phyloP scores from a whole-genome alignment of 306 rosid species.

The Vigna hirtella region DNA sequence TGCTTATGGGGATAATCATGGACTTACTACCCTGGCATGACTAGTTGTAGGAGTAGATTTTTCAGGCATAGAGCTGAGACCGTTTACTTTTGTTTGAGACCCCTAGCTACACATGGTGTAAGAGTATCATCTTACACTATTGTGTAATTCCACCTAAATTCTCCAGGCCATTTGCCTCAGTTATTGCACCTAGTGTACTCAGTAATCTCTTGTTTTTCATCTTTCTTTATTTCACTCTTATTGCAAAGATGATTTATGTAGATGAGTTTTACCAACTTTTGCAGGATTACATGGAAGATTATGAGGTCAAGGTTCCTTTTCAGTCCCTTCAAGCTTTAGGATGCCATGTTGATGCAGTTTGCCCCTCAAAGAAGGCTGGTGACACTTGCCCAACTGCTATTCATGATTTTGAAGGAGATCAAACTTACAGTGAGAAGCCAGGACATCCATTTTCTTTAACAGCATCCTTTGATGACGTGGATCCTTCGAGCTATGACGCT shows the following conservation, averaged over 20 bases:
- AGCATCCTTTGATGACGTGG: conserved; percentile 62
- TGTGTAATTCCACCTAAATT: conserved; percentile 20
- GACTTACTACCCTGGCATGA: conserved; percentile 20
- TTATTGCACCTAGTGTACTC: conserved; percentile 6
- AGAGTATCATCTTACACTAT: not conserved
- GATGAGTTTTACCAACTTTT: conserved; percentile 13
- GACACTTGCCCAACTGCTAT: conserved; percentile 78
- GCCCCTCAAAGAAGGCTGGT: conserved; percentile 83
- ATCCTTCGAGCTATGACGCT: conserved; percentile 69
- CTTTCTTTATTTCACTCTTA: conserved; percentile 10
- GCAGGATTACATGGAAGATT: conserved; percentile 94
- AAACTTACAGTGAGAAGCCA: conserved; percentile 82
- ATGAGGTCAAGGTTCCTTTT: conserved; percentile 81
- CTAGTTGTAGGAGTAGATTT: conserved; percentile 29
- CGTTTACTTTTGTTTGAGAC: conserved; percentile 5
- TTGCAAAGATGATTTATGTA: conserved; percentile 12
- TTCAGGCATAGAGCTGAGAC: not conserved
- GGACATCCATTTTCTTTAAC: conserved; percentile 75
- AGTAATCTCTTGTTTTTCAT: not conserved
- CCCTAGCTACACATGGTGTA: not conserved
- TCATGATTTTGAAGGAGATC: conserved; percentile 96
- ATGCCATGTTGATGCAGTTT: conserved; percentile 84
- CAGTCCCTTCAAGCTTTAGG: conserved; percentile 90
- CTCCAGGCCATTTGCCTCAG: conserved; percentile 17
- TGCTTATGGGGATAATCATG: conserved; percentile 9